Evolutionary conservation across 768 basidiomycete species (phyloP), one percentile per base, ranked within the genome.

Genomic region (Kwoniella europaea): DNA sequence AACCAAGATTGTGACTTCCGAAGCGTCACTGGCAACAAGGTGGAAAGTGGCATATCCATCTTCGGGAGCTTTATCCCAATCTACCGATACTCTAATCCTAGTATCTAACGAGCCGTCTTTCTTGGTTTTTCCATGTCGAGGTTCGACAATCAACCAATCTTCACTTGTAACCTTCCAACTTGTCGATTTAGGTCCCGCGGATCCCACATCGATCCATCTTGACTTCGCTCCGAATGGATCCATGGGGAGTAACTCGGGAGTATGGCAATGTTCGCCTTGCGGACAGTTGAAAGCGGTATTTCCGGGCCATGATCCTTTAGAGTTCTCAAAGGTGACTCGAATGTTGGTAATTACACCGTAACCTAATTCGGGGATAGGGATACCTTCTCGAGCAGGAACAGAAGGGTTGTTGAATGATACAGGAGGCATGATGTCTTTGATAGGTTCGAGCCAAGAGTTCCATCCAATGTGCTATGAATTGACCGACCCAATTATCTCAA

Each of bases 241-340:
- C 41, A 91, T 82, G 2, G 85, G 83, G 7, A 74, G 71, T 27
- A 90, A 69, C 0, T 86, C 85, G 2, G 89, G 75, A 22, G 72
- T 69, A 18, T 73, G 71, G 59, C 82, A 83, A 65, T 74, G 77
- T 64, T 76, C 76, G 0, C 74, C 74, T 57, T 74, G 71, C 2
- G 85, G 84, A 74, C 90, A 91, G 69, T 91, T 87, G 81, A 87
- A 86, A 46, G 82, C 84, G 74, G 90, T 89, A 82, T 90, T 90
- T 46, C 90, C 90, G 0, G 90, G 90, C 89, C 89, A 91, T 52
- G 89, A 88, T 18, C 88, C 90, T 1, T 85, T 76, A 18, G 86
- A 88, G 12, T 88, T 88, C 85, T 91, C 90, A 1, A 88, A 86
- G 2, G 86, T 86, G 65, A 90, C 86, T 52, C 90, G 83, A 88